Conservation (phyloP, 75 land plant genomes). For the Azolla pinnata region DNA sequence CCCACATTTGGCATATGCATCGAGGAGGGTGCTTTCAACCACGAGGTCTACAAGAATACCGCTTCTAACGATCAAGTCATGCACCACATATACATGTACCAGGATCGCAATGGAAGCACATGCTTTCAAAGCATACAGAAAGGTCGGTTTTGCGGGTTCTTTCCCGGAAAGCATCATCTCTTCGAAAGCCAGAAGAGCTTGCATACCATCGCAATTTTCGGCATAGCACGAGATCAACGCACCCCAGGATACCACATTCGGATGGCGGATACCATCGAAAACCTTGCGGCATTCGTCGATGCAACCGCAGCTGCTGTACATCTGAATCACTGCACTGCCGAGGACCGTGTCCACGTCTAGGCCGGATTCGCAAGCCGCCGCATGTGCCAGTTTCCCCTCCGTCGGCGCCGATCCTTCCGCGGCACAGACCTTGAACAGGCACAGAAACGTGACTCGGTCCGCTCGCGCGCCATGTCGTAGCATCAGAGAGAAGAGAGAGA, state of each 20-base stretch:
- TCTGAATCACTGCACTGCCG: constrained; percentile 16
- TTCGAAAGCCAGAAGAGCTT: constrained; percentile 2
- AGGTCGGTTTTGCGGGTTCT: constrained; percentile 4
- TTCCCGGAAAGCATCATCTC: constrained; percentile 5
- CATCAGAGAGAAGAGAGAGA: not conserved
- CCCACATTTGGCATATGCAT: constrained; percentile 40
- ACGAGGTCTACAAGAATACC: constrained; percentile 16
- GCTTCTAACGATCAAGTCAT: constrained; percentile 14
- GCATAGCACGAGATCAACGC: constrained; percentile 37
- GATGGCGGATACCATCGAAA: constrained; percentile 7
- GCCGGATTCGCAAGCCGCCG: not conserved
- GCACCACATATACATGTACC: constrained; percentile 7
- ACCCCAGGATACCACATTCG: constrained; percentile 27
- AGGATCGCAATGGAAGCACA: not conserved
- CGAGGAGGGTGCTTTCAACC: constrained; percentile 36
- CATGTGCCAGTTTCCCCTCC: constrained; percentile 9
- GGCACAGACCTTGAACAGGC: constrained; percentile 4
- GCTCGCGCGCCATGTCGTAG: not conserved
- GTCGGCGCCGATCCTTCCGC: too few relatives aligned
- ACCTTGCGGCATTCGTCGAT: constrained; percentile 12
- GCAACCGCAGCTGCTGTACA: constrained; percentile 22
- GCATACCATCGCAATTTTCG: not conserved
- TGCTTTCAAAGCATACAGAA: constrained; percentile 4
- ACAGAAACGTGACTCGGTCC: not conserved
- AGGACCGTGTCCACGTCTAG: not conserved